Conservation (phyloP, 495 filamentous ascomycete genomes). For the Neurospora tetrasperma region DNA sequence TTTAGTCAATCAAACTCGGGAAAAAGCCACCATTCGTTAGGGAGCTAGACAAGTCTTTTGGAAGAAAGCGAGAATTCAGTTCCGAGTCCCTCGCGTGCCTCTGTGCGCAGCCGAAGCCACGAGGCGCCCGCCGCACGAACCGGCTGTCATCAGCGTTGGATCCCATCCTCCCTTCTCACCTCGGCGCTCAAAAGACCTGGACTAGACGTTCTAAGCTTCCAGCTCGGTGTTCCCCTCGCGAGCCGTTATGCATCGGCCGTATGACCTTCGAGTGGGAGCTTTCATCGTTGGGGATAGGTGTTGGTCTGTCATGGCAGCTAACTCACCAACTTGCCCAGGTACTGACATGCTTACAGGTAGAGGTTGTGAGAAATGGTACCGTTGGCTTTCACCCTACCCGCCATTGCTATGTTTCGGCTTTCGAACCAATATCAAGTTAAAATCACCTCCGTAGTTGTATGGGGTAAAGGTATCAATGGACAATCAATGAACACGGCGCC, state of each 20-base stretch:
- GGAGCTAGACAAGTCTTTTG: neutral
- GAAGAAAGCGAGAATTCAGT: neutral
- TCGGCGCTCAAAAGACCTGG: neutral
- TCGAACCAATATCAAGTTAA: neutral
- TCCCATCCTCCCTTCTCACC: neutral
- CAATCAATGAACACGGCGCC: neutral
- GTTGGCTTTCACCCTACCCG: neutral
- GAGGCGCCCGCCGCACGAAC: neutral
- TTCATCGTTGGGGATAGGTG: neutral
- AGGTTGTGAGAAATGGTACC: neutral
- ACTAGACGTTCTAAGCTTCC: neutral
- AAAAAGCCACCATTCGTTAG: neutral
- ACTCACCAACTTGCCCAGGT: neutral
- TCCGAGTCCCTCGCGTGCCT: neutral
- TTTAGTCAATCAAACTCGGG: neutral
- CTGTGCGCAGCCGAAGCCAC: neutral
- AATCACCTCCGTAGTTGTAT: neutral
- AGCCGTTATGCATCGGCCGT: neutral
- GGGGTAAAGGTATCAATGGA: neutral
- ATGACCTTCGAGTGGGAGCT: neutral
- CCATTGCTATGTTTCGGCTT: neutral
- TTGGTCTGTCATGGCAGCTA: neutral
- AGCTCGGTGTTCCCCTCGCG: neutral
- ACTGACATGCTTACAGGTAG: neutral
- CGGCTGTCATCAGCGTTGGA: neutral